phyloP scores from a whole-genome alignment of 495 filamentous ascomycete species.

The Xylaria sp. region DNA sequence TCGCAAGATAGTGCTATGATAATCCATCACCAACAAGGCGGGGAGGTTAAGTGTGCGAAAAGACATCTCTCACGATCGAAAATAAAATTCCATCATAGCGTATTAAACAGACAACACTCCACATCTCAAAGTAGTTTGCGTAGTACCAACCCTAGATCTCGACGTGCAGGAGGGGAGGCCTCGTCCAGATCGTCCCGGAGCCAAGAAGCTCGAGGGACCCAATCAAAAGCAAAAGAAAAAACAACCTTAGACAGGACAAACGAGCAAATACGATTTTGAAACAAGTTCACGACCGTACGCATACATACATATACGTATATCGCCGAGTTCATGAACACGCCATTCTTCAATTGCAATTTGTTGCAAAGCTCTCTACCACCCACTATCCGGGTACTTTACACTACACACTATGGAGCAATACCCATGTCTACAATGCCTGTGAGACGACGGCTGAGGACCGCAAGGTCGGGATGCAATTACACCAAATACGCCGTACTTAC shows the following conservation, averaged over 20 bases:
- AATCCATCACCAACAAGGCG: not conserved
- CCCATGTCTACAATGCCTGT: not conserved
- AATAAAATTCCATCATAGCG: not conserved
- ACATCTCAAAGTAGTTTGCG: not conserved
- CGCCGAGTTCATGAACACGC: too few species aligned
- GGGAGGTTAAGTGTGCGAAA: not conserved
- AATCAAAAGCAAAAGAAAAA: not conserved
- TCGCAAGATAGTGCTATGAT: not conserved
- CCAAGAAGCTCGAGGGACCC: not conserved
- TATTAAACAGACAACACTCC: not conserved
- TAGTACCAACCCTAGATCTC: constrained; percentile 11
- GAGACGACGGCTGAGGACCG: not conserved
- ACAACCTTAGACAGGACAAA: not conserved
- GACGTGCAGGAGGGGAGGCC: constrained; percentile 5
- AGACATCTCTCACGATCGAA: not conserved
- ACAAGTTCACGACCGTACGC: not conserved
- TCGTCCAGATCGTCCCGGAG: not conserved
- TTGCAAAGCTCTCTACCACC: not conserved
- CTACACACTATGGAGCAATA: too few species aligned
- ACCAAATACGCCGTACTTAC: not conserved
- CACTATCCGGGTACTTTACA: too few species aligned
- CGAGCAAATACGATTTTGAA: not conserved
- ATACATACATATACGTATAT: too few species aligned
- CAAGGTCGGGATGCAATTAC: not conserved
- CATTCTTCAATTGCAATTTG: not conserved